Conservation (phyloP, 805 yeast species). For the Candida namnaoensis region DNA sequence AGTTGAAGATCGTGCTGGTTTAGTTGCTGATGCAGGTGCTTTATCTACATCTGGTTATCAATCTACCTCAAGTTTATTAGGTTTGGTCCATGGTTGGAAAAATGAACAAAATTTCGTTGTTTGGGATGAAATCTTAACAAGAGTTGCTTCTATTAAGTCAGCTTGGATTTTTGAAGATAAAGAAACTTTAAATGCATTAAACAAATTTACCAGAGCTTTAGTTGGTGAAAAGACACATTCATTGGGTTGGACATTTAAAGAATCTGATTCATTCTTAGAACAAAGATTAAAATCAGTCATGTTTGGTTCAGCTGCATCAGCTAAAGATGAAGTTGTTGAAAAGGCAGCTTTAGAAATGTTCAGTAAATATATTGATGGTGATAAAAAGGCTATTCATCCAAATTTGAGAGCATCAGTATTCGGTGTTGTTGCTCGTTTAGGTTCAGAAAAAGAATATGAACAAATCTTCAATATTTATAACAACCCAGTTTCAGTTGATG, state of each 20-base stretch:
- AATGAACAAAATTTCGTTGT: constrained; percentile 54
- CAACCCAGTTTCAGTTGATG: constrained; percentile 54
- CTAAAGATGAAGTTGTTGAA: constrained; percentile 39
- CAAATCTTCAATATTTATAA: constrained; percentile 50
- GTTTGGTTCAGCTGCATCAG: constrained; percentile 49
- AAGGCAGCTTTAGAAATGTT: constrained; percentile 42
- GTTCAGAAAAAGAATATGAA: constrained; percentile 56
- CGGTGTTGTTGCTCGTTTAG: constrained; percentile 54
- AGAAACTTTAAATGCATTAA: constrained; percentile 36
- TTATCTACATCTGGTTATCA: constrained; percentile 65
- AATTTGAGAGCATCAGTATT: constrained; percentile 63
- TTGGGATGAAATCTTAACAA: constrained; percentile 51
- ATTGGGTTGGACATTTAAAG: constrained; percentile 59
- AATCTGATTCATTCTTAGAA: constrained; percentile 45
- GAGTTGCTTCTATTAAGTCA: constrained; percentile 37
- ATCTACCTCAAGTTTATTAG: constrained; percentile 50
- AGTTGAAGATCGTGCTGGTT: constrained; percentile 71
- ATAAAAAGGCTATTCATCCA: constrained; percentile 63
- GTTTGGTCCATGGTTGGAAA: constrained; percentile 53
- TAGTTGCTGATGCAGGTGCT: constrained; percentile 73
- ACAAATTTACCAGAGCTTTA: constrained; percentile 44
- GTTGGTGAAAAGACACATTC: constrained; percentile 42
- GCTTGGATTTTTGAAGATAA: constrained; percentile 50
- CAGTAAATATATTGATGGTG: constrained; percentile 48
- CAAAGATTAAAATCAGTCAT: constrained; percentile 62